phyloP scores from a whole-genome alignment of 305 asterid species.

The Nicotiana rustica region DNA sequence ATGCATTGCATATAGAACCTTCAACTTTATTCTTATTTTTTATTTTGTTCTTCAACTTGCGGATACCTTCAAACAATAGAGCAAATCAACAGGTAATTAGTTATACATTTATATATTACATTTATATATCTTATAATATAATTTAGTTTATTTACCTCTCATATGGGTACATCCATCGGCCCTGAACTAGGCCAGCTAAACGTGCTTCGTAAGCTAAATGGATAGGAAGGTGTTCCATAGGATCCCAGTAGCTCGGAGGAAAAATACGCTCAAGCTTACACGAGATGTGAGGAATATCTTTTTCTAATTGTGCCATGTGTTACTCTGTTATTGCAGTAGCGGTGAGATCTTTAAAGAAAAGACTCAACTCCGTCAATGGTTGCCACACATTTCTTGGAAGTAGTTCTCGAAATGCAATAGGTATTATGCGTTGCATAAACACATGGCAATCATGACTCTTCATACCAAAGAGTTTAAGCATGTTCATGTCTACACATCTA shows the following conservation, averaged over 20 bases:
- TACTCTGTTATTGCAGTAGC: background rate
- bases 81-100: background rate
- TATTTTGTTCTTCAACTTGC: too few species aligned
- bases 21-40: background rate
- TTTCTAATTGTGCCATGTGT: background rate
- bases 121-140: background rate
- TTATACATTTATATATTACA: too few species aligned
- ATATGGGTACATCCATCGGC: constrained; percentile 1
- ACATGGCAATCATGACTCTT: too few species aligned
- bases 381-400: background rate
- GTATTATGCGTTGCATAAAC: too few species aligned
- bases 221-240: constrained; percentile 20
- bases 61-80: too few species aligned
- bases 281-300: background rate
- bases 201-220: constrained; percentile 23
- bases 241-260: background rate
- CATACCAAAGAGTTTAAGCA: background rate
- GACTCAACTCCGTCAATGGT: background rate
- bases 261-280: constrained; percentile 13
- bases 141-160: background rate
- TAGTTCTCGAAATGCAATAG: background rate
- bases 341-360: background rate
- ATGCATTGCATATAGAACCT: background rate
- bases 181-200: background rate
- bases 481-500: background rate